These are phyloP conservation scores for Brettanomyces bruxellensis DNA, from an alignment of 805 yeast species.

Conservation along the genomic window DNA sequence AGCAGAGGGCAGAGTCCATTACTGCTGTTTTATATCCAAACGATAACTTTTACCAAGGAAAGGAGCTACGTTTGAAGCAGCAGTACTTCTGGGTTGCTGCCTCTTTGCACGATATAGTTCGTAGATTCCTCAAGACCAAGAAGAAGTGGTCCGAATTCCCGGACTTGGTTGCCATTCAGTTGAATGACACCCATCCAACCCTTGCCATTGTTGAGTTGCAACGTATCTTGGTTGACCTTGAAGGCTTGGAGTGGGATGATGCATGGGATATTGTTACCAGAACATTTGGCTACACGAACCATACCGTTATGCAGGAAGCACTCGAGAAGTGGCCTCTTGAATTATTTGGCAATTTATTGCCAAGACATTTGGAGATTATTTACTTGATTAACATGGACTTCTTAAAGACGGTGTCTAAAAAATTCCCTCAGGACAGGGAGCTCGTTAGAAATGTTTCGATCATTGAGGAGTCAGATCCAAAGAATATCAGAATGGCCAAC, in stretches of 20 bases:
- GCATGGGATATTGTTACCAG: slow-evolving; percentile 80
- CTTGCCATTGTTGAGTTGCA: slow-evolving; percentile 84
- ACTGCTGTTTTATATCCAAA: slow-evolving; percentile 91
- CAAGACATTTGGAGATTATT: slow-evolving; percentile 86
- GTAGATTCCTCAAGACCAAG: slow-evolving; percentile 76
- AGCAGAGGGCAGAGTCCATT: slow-evolving; percentile 84
- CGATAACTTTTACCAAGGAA: slow-evolving; percentile 86
- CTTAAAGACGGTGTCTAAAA: slow-evolving; percentile 63
- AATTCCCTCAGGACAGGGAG: slow-evolving; percentile 67
- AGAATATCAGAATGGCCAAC: slow-evolving; percentile 86
- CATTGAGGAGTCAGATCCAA: slow-evolving; percentile 73
- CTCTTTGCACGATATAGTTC: slow-evolving; percentile 79
- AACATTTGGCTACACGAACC: slow-evolving; percentile 89
- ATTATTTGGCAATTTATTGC: slow-evolving; percentile 66
- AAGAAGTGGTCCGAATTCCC: slow-evolving; percentile 78
- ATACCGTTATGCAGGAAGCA: slow-evolving; percentile 92
- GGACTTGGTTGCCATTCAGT: slow-evolving; percentile 82
- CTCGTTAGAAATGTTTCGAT: slow-evolving; percentile 66
- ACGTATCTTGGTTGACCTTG: slow-evolving; percentile 77
- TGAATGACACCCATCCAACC: slow-evolving; percentile 93
- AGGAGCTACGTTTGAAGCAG: slow-evolving; percentile 86
- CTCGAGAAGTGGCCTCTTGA: slow-evolving; percentile 93
- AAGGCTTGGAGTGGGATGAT: slow-evolving; percentile 68
- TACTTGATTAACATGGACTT: slow-evolving; percentile 77
- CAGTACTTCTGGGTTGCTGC: slow-evolving; percentile 98